Evolutionary conservation across 176 grass and related monocot species (phyloP).

Genomic region (Raddia distichophylla): DNA sequence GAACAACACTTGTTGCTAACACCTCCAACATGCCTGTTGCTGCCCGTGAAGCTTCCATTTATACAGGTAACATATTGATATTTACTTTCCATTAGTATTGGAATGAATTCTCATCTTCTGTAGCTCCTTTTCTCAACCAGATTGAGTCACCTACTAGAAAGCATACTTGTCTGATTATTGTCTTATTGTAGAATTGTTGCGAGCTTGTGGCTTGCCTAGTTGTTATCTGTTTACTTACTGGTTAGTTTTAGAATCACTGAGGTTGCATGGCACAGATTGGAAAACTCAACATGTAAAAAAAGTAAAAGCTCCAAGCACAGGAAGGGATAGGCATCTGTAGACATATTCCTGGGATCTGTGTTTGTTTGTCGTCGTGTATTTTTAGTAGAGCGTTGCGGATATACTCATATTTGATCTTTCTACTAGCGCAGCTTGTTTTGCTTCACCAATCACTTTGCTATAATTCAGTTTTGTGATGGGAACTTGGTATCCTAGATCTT

Average conservation of each 20-base stretch:
- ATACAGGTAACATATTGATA: slow-evolving; percentile 60
- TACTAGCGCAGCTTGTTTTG: background rate
- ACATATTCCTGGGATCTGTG: background rate
- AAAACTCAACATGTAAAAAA: background rate
- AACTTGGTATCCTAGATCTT: slow-evolving; percentile 25
- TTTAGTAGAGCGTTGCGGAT: background rate
- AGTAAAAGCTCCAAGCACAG: background rate
- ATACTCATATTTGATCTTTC: background rate
- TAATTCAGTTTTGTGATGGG: background rate
- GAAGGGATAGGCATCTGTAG: slow-evolving; percentile 1
- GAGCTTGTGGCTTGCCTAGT: background rate
- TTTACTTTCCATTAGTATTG: background rate
- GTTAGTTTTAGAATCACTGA: background rate
- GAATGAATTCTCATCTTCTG: background rate
- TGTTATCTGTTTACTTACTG: background rate
- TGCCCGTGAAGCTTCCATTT: slow-evolving; percentile 91
- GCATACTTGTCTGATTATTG: background rate
- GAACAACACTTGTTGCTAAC: slow-evolving; percentile 87
- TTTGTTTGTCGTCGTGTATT: background rate
- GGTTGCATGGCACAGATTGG: slow-evolving; percentile 12
- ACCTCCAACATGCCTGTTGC: slow-evolving; percentile 94
- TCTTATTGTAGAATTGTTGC: slow-evolving; percentile 3
- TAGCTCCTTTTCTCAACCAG: background rate
- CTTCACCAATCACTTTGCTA: background rate
- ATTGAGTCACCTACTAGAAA: background rate